Evolutionary conservation across 2,329 filamentous ascomycete genomes (phyloP), one percentile per base, ranked within the genome.

Genomic region (Teratosphaeriaceae sp.): DNA sequence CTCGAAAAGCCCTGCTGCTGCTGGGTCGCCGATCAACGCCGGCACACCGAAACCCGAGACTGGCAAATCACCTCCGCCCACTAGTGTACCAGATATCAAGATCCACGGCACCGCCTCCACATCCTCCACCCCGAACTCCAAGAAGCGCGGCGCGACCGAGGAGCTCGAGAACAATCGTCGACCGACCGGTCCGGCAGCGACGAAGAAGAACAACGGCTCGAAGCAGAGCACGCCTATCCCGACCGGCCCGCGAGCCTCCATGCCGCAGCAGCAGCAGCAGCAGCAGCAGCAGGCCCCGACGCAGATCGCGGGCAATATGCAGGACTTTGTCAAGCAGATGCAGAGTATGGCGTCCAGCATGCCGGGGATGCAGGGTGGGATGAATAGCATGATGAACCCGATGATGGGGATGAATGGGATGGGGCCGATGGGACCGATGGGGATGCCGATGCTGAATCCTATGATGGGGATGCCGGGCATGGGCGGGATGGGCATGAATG

Each of bases 71-170:
- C 37, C 45, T 20, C 44, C 45, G 2, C 43, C 44, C n/a, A 45
- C 45, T 6, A 46, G 46, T 18, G 42, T 40, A 52, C 34, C 50
- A 50, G 45, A 48, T 55, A 50, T 53, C 63, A 42, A 53, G 27
- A 42, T 40, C 43, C 47, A 57, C 56, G 45, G 56, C 59, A 52
- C 59, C 38, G 57, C 47, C 41, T 58, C 56, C 54, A 58, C 57
- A 53, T 56, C 58, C 42, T 55, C 49, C 45, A 57, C 64, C 43
- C 55, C 55, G 40, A 66, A 65, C 44, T 69, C 78, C 20, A 92
- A 85, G 68, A 98, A 97, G 69, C 80, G 92, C 18, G 77, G 84
- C 9, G 88, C 88, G 12, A 87, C 90, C 26, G 83, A 88, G 40
- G 73, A 79, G 23, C 65, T 75, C 42, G 66, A 65, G 38, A 71